Conservation (phyloP, 2,329 filamentous ascomycete genomes). For the Paecilomyces formosus region DNA sequence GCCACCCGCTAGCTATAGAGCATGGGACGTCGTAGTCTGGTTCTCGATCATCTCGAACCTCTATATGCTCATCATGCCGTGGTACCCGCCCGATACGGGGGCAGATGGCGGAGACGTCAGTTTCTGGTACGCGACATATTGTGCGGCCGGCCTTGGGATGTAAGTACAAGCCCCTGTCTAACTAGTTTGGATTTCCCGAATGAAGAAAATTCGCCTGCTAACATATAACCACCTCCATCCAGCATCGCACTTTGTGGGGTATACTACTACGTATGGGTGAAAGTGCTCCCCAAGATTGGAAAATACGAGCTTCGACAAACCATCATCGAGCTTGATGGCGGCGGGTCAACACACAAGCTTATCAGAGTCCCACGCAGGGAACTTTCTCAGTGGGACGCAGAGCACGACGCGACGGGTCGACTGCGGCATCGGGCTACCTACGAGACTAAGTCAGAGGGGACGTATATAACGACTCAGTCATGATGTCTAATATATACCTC, state of each 20-base stretch:
- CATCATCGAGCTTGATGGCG: slow-evolving; percentile 44
- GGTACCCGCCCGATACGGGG: slow-evolving; percentile 60
- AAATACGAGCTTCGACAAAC: slow-evolving; percentile 51
- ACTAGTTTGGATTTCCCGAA: not conserved
- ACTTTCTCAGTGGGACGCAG: slow-evolving; percentile 50
- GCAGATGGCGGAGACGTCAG: slow-evolving; percentile 56
- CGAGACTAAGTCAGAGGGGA: not conserved
- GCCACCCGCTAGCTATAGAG: slow-evolving; percentile 45
- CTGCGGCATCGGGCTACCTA: slow-evolving; percentile 5
- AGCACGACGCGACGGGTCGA: slow-evolving; percentile 45
- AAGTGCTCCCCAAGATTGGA: slow-evolving; percentile 46
- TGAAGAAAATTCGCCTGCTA: not conserved
- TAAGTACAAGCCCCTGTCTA: slow-evolving; percentile 35
- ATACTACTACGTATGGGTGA: slow-evolving; percentile 56
- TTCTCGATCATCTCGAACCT: slow-evolving; percentile 55
- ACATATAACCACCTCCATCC: not conserved
- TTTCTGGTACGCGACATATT: slow-evolving; percentile 68
- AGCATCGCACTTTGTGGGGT: slow-evolving; percentile 47
- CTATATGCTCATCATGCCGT: slow-evolving; percentile 62
- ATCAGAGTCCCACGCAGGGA: slow-evolving; percentile 48
- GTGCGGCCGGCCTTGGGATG: slow-evolving; percentile 57
- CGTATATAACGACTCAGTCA: not conserved
- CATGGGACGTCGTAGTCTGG: slow-evolving; percentile 51
- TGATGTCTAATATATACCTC: not conserved
- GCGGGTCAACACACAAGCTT: slow-evolving; percentile 43